Conservation (phyloP, 331 rosid species). For the Spiraea crenata region DNA sequence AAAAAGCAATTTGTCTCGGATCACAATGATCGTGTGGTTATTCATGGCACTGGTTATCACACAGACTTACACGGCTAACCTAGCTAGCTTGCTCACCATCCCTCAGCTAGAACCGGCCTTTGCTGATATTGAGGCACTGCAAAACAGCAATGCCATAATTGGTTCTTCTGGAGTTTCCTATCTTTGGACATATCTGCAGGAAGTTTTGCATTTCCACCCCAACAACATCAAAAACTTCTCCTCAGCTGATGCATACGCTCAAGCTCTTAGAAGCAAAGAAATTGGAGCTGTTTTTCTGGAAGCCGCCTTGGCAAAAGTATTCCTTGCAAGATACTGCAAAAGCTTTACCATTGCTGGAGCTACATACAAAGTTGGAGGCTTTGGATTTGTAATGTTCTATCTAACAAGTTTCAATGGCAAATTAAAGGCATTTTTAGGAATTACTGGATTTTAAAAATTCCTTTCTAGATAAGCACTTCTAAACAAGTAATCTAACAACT, state of each 20-base stretch:
- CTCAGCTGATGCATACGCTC: slow-evolving; percentile 23
- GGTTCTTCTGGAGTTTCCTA: slow-evolving; percentile 31
- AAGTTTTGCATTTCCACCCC: slow-evolving; percentile 25
- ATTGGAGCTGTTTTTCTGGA: slow-evolving; percentile 41
- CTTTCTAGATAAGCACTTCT: too few species aligned
- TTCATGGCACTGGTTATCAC: slow-evolving; percentile 39
- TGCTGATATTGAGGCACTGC: slow-evolving; percentile 27
- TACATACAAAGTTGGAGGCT: slow-evolving; percentile 41
- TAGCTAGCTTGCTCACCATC: slow-evolving; percentile 44
- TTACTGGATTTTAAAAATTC: too few species aligned
- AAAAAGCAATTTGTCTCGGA: slow-evolving; percentile 39
- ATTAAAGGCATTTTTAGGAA: too few species aligned
- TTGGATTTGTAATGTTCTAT: slow-evolving; percentile 32
- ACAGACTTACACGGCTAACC: slow-evolving; percentile 46
- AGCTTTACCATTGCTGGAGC: slow-evolving; percentile 40
- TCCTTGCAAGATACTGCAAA: slow-evolving; percentile 35
- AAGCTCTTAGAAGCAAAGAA: slow-evolving; percentile 35
- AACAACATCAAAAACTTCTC: slow-evolving; percentile 14
- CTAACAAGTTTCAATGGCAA: too few species aligned
- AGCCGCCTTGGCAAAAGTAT: slow-evolving; percentile 36
- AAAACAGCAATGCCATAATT: slow-evolving; percentile 24
- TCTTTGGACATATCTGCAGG: slow-evolving; percentile 23
- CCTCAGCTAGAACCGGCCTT: slow-evolving; percentile 26
- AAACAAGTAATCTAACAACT: too few species aligned
- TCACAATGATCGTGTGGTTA: slow-evolving; percentile 42